phyloP scores from a whole-genome alignment of 305 asterid species.

The Fraxinus floribunda region DNA sequence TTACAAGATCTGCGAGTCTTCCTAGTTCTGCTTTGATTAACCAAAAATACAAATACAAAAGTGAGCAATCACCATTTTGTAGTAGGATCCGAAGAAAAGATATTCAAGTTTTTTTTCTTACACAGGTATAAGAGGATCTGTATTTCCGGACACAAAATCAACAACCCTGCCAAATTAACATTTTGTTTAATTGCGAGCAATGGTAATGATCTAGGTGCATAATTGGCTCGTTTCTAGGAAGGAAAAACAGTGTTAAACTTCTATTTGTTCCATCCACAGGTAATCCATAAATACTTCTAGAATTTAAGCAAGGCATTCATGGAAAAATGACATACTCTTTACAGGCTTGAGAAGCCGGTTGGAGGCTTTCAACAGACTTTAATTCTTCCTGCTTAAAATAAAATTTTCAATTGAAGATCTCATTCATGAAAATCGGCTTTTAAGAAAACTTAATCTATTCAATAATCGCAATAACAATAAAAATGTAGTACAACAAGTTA shows the following conservation, averaged over 20 bases:
- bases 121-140: constrained; percentile 82
- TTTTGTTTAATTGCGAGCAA: not conserved
- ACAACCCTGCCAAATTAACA: constrained; percentile 52
- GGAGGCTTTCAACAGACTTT: constrained; percentile 63
- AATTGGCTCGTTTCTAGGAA: not conserved
- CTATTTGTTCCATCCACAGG: not conserved
- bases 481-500: not conserved
- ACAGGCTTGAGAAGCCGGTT: constrained; percentile 70
- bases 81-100: not conserved
- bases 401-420: constrained; percentile 1
- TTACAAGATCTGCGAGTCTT: constrained; percentile 51
- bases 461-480: not conserved
- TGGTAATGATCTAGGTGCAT: not conserved
- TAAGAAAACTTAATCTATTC: not conserved
- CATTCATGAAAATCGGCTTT: not conserved
- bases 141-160: constrained; percentile 55
- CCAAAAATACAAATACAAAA: not conserved
- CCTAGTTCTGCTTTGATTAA: constrained; percentile 43
- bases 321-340: constrained; percentile 63
- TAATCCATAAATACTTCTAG: not conserved
- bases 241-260: not conserved
- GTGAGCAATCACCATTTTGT: constrained; percentile 8
- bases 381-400: constrained; percentile 68
- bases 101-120: constrained; percentile 31
- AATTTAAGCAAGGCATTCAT: not conserved